phyloP scores from a whole-genome alignment of 106 monocot genomes.

The Dendrobium chrysotoxum region DNA sequence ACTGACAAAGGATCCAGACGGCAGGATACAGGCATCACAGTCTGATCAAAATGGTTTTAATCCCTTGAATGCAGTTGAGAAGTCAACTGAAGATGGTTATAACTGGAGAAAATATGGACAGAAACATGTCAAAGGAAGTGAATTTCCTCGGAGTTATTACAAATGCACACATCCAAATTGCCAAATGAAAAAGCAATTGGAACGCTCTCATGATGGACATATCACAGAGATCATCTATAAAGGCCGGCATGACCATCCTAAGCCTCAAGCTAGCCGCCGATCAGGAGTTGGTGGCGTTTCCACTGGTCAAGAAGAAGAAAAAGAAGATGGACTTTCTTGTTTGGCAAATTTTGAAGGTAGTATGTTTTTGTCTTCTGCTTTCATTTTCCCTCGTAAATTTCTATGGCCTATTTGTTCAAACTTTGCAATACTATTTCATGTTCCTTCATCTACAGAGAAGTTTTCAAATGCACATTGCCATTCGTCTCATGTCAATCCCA shows the following conservation, averaged over 20 bases:
- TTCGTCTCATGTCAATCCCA: constrained; percentile 22
- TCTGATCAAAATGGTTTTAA: constrained; percentile 28
- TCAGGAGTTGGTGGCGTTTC: constrained; percentile 45
- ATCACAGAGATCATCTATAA: constrained; percentile 82
- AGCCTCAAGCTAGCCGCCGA: constrained; percentile 69
- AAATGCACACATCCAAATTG: constrained; percentile 99
- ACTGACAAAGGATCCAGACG: constrained; percentile 23
- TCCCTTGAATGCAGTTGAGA: constrained; percentile 31
- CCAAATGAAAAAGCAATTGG: constrained; percentile 88
- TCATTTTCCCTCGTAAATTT: background rate
- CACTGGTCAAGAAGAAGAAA: constrained; percentile 50
- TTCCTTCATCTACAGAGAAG: constrained; percentile 39
- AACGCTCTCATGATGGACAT: constrained; percentile 88
- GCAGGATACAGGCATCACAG: constrained; percentile 20
- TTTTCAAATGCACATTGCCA: constrained; percentile 26
- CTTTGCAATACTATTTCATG: background rate
- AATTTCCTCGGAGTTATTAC: constrained; percentile 91
- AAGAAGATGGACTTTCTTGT: constrained; percentile 30
- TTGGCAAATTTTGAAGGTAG: constrained; percentile 32
- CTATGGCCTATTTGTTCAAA: background rate
- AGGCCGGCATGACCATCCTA: constrained; percentile 88
- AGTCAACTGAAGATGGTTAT: constrained; percentile 82
- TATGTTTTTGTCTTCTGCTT: background rate
- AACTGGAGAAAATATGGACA: constrained; percentile 99
- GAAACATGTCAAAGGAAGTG: constrained; percentile 97